Percentiles rank a stretch among this genome's conserved stretches.
Evolutionary conservation across 305 asterid species (phyloP).

Genomic region (Solanum hybrid): DNA sequence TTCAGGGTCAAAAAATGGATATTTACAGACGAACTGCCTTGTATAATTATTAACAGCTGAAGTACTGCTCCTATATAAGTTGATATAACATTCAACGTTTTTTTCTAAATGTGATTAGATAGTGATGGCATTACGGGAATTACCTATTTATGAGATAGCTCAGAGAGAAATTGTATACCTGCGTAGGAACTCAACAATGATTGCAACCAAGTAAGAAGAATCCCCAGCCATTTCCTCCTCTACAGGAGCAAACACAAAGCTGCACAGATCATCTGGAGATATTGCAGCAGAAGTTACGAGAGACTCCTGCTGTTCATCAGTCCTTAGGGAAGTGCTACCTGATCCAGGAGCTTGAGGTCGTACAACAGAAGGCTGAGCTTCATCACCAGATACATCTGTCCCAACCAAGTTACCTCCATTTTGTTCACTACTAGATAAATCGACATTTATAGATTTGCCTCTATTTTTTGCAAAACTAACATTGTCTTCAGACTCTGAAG

Average conservation of each 20-base stretch:
- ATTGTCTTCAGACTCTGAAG: constrained; percentile 52
- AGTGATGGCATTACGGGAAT: background rate
- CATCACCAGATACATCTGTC: constrained; percentile 28
- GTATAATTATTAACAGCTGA: background rate
- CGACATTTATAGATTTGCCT: constrained; percentile 17
- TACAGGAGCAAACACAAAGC: constrained; percentile 52
- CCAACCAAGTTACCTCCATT: constrained; percentile 23
- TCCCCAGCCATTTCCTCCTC: constrained; percentile 95
- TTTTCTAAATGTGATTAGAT: background rate
- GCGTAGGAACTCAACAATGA: constrained; percentile 74
- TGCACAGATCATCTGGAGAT: constrained; percentile 61
- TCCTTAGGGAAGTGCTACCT: constrained; percentile 32
- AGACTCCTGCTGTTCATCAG: constrained; percentile 40
- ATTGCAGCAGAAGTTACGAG: constrained; percentile 61
- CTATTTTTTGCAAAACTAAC: constrained; percentile 12
- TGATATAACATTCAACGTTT: background rate
- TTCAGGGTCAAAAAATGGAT: background rate
- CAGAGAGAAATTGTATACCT: constrained; percentile 36
- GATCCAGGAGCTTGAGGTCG: constrained; percentile 28
- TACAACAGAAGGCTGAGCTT: constrained; percentile 28
- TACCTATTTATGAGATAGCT: background rate
- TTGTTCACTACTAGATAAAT: constrained; percentile 27
- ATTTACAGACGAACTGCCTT: background rate
- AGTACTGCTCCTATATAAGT: background rate
- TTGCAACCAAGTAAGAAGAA: constrained; percentile 69